Base-by-base conservation (phyloP, 208 protist genomes). In the Trypanosoma scelopori region DNA sequence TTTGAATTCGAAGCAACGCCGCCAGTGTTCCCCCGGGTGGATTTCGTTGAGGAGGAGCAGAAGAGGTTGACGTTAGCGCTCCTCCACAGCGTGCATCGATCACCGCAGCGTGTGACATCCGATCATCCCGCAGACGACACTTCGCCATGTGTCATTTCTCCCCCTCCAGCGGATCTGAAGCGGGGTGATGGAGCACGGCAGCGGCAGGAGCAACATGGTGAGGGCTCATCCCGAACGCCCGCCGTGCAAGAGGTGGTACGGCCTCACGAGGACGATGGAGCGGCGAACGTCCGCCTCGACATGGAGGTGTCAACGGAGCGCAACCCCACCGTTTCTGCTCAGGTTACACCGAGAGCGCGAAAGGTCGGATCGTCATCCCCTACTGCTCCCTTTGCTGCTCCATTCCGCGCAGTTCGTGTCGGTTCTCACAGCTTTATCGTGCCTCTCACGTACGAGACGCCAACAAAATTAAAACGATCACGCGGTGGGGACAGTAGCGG, bases 1-100 rank as follows among this genome's bases (percentile, higher is more conserved):
- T 85, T 80, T 60, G 71, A 69, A 22, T 87, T 73, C 49, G 80
- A 81, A 43, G 70, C 73, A 15, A 87, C 85, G 4, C 84, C 82
- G 30, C 57, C 75, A 12, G 74, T 90, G 47, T 74, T 89, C 56
- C 82, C 78, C 37, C 65, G 69, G 30, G 49, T 25, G 27, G 82
- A 84, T 7, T 76, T 74, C 55, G 62, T 88, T 9, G 76, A 68
- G 42, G 59, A 42, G 37, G 81, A 84, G 67, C 81, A 81, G 57
- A 71, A 60, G 1, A 52, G 53, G 16, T 18, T 55, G 43, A 37
- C 53, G 9, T 45, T 64, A 27, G 77, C 57, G 28, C 47, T 88
- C 41, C 49, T 86, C 48, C 50, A 56, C 12, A 89, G 75, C 5
- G 77, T 51, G 22, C 66, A 67, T 53, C 83, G 75, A 25, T 84